Evolutionary conservation across 257 asterid species (phyloP).

Genomic region (Solanum paucissectum): DNA sequence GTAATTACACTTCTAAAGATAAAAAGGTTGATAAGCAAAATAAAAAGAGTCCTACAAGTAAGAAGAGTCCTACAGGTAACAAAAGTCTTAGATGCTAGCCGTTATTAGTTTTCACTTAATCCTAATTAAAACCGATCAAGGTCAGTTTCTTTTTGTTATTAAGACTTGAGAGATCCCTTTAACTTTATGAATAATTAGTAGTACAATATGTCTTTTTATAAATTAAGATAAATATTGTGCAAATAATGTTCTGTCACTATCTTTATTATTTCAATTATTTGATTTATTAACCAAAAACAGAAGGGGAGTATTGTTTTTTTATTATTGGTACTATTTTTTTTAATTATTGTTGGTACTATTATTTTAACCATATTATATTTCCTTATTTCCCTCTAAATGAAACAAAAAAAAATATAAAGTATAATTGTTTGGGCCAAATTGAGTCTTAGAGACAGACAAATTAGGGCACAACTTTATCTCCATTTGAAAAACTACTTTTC

Average conservation of each 20-base stretch:
- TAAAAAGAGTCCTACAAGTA: too few species aligned
- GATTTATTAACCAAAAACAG: too few species aligned
- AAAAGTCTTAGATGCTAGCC: too few species aligned
- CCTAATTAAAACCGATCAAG: background rate
- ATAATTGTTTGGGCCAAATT: background rate
- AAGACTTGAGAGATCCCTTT: background rate
- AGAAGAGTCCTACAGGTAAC: too few species aligned
- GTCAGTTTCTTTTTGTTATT: background rate
- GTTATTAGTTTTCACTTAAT: background rate
- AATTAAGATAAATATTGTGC: background rate
- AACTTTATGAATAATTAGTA: background rate
- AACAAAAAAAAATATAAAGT: too few species aligned
- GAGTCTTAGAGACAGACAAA: background rate
- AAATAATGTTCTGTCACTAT: background rate
- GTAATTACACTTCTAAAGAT: too few species aligned
- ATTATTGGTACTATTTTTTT: too few species aligned
- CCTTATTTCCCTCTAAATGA: background rate
- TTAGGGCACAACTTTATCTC: background rate
- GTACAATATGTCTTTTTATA: background rate
- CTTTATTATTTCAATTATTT: background rate
- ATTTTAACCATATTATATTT: background rate
- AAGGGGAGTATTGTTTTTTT: too few species aligned
- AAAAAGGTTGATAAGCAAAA: too few species aligned
- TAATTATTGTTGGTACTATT: too few species aligned
- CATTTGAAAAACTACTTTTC: background rate